Evolutionary conservation across 352 stramenopile species (phyloP).

Genomic region (Pythium brassicae): DNA sequence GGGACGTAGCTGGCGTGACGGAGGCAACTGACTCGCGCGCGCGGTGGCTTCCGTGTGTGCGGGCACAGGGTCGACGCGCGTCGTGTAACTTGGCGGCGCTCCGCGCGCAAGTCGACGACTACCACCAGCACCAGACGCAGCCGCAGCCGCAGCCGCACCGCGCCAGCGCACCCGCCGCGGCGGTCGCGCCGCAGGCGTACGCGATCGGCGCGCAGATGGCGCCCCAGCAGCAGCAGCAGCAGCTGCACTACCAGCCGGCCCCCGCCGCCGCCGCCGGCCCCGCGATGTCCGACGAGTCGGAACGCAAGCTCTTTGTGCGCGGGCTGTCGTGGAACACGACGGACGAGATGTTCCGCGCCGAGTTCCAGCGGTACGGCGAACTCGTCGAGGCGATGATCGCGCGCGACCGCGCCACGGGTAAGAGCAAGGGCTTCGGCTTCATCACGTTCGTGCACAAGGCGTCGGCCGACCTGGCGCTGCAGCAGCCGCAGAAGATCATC

Average conservation of each 20-base stretch:
- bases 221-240: constrained; percentile 11
- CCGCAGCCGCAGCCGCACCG: constrained; percentile 9
- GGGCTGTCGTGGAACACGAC: constrained; percentile 54
- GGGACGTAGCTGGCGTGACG: too few relatives aligned
- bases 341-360: constrained; percentile 37
- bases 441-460: constrained; percentile 51
- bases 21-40: too few relatives aligned
- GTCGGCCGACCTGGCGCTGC: constrained; percentile 39
- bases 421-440: constrained; percentile 70
- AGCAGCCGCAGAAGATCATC: constrained; percentile 59
- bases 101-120: constrained; percentile 31
- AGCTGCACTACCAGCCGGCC: constrained; percentile 1
- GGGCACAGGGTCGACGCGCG: constrained; percentile 36
- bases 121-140: constrained; percentile 20
- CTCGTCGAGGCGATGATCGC: constrained; percentile 43
- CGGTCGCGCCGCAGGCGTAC: not conserved
- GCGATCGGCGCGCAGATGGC: not conserved
- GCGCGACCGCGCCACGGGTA: constrained; percentile 46
- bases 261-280: constrained; percentile 4
- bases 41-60: too few relatives aligned
- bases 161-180: not conserved
- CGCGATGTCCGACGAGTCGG: constrained; percentile 25
- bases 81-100: constrained; percentile 54
- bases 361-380: constrained; percentile 67
- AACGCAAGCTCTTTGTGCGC: constrained; percentile 63